These are phyloP conservation scores for Fusarium goolgardi DNA, from an alignment of 2,329 filamentous ascomycete species.

Conservation along the genomic window DNA sequence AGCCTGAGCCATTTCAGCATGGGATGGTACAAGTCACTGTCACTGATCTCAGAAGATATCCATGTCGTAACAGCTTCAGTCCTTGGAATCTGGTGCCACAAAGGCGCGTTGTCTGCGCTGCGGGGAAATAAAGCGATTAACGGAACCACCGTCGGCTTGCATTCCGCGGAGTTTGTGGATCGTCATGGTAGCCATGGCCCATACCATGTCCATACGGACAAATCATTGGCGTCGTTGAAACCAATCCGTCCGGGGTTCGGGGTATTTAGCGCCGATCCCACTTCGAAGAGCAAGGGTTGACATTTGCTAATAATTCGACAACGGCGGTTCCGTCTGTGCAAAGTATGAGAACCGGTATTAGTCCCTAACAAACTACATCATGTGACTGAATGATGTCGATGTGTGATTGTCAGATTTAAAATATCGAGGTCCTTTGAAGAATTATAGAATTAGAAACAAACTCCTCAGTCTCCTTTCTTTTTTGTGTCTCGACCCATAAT, in stretches of 20 bases:
- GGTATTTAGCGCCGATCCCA: neutral
- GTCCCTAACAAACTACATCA: rapidly evolving
- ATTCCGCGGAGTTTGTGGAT: neutral
- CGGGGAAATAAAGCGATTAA: neutral
- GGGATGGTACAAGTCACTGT: no score
- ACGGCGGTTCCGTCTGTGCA: neutral
- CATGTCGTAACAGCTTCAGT: neutral
- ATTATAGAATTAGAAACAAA: rapidly evolving
- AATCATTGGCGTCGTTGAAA: no score
- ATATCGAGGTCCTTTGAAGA: neutral
- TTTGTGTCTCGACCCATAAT: neutral
- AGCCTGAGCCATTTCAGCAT: neutral
- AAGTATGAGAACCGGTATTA: no score
- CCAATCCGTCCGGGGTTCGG: neutral
- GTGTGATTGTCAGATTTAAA: neutral
- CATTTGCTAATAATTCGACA: neutral
- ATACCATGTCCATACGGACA: no score
- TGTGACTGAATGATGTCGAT: neutral
- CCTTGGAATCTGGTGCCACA: neutral
- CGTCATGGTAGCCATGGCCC: no score
- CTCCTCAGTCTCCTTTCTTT: neutral
- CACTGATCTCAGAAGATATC: neutral
- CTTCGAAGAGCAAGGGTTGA: neutral
- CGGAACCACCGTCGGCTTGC: neutral
- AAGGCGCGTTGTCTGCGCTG: neutral